Evolutionary conservation across 169 alveolate species (phyloP).

Genomic region (Plasmodium vivax): DNA sequence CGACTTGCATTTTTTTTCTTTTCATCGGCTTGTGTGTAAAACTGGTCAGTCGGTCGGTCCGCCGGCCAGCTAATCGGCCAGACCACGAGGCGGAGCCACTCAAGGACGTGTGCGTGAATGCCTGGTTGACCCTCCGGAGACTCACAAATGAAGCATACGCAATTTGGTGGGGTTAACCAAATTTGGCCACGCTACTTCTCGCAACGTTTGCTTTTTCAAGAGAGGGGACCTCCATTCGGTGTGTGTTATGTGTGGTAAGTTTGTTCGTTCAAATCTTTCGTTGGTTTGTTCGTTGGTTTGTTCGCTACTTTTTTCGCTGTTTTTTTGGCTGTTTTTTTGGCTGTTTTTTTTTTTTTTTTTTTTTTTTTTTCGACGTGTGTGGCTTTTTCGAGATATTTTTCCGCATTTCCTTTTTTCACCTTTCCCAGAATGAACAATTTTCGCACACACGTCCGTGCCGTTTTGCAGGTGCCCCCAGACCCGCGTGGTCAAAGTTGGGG

Average conservation of each 20-base stretch:
- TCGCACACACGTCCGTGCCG: background rate
- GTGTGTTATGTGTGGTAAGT: background rate
- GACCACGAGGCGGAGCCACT: background rate
- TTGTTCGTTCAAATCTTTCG: background rate
- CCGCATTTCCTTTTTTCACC: background rate
- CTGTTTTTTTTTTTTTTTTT: background rate
- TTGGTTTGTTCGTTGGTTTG: background rate
- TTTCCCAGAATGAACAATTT: background rate
- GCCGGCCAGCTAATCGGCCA: background rate
- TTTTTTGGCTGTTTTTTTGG: too few species aligned
- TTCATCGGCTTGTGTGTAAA: background rate
- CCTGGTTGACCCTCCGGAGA: background rate
- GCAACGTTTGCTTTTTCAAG: background rate
- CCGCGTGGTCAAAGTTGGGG: background rate
- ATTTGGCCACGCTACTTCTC: background rate
- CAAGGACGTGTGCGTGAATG: background rate
- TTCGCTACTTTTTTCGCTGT: too few species aligned
- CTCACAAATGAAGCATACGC: background rate
- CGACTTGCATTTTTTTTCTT: background rate
- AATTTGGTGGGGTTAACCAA: background rate
- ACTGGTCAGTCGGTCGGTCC: background rate
- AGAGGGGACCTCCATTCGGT: background rate
- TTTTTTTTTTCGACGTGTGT: background rate
- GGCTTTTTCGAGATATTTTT: background rate
- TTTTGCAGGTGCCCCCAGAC: background rate